Base-by-base conservation (phyloP, 768 basidiomycete species). In the Suillus placidus region DNA sequence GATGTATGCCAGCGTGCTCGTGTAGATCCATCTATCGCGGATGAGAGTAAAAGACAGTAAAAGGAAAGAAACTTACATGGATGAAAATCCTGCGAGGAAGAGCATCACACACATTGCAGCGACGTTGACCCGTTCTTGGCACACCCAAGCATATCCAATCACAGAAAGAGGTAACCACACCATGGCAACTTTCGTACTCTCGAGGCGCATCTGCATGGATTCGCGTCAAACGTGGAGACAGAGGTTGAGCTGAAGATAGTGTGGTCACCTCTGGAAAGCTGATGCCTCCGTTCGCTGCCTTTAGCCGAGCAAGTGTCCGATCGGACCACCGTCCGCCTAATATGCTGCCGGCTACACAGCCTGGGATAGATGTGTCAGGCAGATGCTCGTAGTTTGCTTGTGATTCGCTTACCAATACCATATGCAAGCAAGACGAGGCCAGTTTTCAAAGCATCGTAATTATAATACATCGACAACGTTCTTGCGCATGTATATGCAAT, bases 381-480 rank as follows among this genome's bases (percentile, higher is more conserved):
- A 16, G 42, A 6, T 42, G 37, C 1, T 30, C 23, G 16, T 42
- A n/a, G 54, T 47, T 13, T 55, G 40, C 26, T 32, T 40, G 43
- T 7, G 16, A 58, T 30, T 6, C 49, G 70, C 82, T 49, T 61
- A 87, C 91, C 91, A n/a, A 84, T 67, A 34, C 94, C 94, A 72
- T 84, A 92, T 0, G 88, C 76, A 2, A 97, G 84, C 2, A 95
- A 82, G 14, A 94, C 87, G 12, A 95, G 78, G 7, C 95, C 95
- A 30, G 91, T 90, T 63, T 85, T 79, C 6, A 97, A 77, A 0
- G 94, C 81, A 66, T 85, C 79, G 73, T 90, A 94, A 45, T 82
- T 75, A 69, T 96, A 97, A 20, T 79, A 74, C 13, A 76, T 78
- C 2, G 82, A 83, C 4, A 97, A 81, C 0, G 91, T 93, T 64